Conservation (phyloP, 2,329 filamentous ascomycete genomes). For the Scytalidium lignicola region DNA sequence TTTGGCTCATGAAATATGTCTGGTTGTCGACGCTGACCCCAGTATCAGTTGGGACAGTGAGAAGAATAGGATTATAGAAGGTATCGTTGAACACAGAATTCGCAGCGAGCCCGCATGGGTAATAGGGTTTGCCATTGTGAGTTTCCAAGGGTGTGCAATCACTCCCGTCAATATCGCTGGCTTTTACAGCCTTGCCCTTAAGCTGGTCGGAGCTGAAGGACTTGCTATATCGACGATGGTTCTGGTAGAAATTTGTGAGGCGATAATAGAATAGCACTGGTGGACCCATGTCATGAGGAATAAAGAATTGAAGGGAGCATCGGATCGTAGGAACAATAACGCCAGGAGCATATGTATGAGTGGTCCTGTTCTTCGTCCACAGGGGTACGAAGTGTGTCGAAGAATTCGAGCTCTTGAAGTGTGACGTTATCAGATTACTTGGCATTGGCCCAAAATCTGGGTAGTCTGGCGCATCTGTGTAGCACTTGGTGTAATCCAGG, state of each 20-base stretch:
- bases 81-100: conserved; percentile 98
- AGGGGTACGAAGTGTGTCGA: conserved; percentile 14
- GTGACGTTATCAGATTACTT: conserved; percentile 51
- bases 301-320: conserved; percentile 73
- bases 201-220: conserved; percentile 82
- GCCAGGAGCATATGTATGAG: conserved; percentile 34
- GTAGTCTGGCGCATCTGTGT: conserved; percentile 43
- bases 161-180: conserved; percentile 56
- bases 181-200: conserved; percentile 61
- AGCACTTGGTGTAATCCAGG: conserved; percentile 86
- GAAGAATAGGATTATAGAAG: conserved; percentile 59
- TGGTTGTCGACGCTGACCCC: conserved; percentile 33
- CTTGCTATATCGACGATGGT: conserved; percentile 92
- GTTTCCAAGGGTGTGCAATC: conserved; percentile 70
- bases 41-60: conserved; percentile 42
- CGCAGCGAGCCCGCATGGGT: conserved; percentile 91
- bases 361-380: conserved; percentile 27
- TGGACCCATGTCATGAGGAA: conserved; percentile 72
- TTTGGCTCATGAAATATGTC: conserved; percentile 69
- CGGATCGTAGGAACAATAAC: conserved; percentile 32
- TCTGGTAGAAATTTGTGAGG: conserved; percentile 97
- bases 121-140: conserved; percentile 64
- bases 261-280: conserved; percentile 93
- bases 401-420: conserved; percentile 55
- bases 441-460: conserved; percentile 48